Evolutionary conservation across 495 filamentous ascomycete genomes (phyloP), one percentile per base, ranked within the genome.

Genomic region (Neurospora tetrasperma): DNA sequence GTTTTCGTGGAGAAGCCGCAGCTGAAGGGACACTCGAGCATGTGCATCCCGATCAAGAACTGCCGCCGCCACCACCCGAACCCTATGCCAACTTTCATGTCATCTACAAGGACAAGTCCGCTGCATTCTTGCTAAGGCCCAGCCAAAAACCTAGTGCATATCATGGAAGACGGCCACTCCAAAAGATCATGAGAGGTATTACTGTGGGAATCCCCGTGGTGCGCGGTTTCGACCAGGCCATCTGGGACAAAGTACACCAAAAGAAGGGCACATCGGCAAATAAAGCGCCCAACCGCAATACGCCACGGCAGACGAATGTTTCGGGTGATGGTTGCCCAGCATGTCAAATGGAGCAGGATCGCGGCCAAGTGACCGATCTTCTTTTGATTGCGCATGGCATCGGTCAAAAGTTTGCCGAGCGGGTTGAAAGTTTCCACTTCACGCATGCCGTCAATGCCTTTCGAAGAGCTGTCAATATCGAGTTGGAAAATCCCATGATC

Each of bases 391-490:
- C 96, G 62, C 96, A 99, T 79, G 96, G 94, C 14, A 98, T 99
- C 70, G 96, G 96, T 0, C 96, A 99, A 79, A 98, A 98, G 78
- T 84, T 98, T n/a, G 96, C 94, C 0, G 94, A 99, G 76, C 87
- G 94, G 18, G 91, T 99, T 69, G 96, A 98, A 79, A 97, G 93
- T 79, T 99, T 93, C 76, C 92, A 97, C 77, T 99, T 99, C 78
- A 98, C 96, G 0, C 94, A 98, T 79, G 91, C 93, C 4, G 94
- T 98, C 77, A 98, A 97, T 76, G 86, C 90, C 0, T 94, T 99
- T 73, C 89, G 96, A n/a, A 88, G 94, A 71, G 86, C 90, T 14
- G 84, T 98, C 69, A 97, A 97, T 74, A 85, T 95, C 69, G 95
- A 98, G 78, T 86, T 97, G 38, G 88, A 88, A 44, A 92, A 85